Conservation (phyloP, 116 monocot genomes). For the Cymodocea nodosa region DNA sequence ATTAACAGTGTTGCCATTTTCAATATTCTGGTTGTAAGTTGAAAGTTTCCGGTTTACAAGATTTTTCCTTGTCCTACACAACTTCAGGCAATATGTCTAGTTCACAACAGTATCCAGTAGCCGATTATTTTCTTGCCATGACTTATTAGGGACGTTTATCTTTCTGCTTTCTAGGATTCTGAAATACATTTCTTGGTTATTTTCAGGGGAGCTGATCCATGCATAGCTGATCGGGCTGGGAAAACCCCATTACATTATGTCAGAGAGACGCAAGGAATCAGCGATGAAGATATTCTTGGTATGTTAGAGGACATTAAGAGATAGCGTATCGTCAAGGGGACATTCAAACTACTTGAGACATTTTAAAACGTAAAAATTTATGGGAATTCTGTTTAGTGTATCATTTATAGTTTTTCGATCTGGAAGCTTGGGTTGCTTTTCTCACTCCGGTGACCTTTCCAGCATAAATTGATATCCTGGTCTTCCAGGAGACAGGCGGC, state of each 20-base stretch:
- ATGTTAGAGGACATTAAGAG: constrained; percentile 17
- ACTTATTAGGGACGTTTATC: no score
- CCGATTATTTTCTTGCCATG: no score
- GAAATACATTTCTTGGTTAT: background rate
- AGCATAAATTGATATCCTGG: background rate
- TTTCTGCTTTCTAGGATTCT: no score
- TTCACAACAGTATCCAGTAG: no score
- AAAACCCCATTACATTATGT: constrained; percentile 61
- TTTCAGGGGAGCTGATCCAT: constrained; percentile 56
- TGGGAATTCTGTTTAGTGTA: background rate
- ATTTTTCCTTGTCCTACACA: no score
- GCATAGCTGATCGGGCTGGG: constrained; percentile 32
- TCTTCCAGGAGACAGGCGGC: background rate
- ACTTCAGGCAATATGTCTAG: no score
- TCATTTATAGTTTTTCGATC: background rate
- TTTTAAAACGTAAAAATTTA: background rate
- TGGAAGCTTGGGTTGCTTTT: constrained; percentile 2
- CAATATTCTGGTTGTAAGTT: no score
- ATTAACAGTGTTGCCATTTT: no score
- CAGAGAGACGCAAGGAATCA: constrained; percentile 25
- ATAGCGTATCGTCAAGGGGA: background rate
- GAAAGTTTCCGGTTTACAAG: no score
- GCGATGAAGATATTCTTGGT: constrained; percentile 49
- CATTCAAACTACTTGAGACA: background rate
- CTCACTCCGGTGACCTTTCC: background rate